Conservation (phyloP, 2,329 filamentous ascomycete genomes). For the Fusarium xyrophilum region DNA sequence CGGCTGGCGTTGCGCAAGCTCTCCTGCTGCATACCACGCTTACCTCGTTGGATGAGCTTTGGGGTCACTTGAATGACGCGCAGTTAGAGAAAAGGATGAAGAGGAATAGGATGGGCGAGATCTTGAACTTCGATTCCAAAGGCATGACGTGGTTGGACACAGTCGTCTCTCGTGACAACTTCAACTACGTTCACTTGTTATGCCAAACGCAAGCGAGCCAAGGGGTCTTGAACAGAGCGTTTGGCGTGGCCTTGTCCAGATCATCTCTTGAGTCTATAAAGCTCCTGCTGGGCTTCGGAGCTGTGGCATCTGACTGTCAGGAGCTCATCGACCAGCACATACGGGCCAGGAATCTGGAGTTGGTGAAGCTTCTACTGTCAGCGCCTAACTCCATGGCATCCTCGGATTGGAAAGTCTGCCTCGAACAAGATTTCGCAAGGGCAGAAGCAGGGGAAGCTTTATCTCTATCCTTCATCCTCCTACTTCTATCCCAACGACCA, state of each 20-base stretch:
- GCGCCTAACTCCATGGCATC: neutral
- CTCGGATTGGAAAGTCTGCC: neutral
- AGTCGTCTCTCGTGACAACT: neutral
- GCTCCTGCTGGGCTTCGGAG: slow-evolving; percentile 16
- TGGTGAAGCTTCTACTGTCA: neutral
- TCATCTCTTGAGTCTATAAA: neutral
- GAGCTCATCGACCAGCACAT: neutral
- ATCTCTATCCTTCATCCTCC: neutral
- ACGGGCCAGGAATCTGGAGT: neutral
- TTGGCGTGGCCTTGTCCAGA: slow-evolving; percentile 9
- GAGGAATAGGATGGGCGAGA: neutral
- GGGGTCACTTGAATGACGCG: slow-evolving; percentile 10
- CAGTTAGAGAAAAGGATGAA: slow-evolving; percentile 24
- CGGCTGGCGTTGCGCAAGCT: slow-evolving; percentile 16
- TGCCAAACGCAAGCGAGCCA: slow-evolving; percentile 10
- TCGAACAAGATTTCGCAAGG: neutral
- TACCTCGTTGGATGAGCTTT: slow-evolving; percentile 11
- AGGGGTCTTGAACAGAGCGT: neutral
- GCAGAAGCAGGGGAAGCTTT: neutral
- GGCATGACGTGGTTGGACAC: slow-evolving; percentile 11
- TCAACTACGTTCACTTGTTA: slow-evolving; percentile 15
- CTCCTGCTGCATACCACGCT: neutral
- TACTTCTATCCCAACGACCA: neutral
- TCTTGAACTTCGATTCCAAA: neutral
- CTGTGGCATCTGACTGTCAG: neutral